phyloP scores from a whole-genome alignment of 2,329 filamentous ascomycete species.

The Madurella fahalii region DNA sequence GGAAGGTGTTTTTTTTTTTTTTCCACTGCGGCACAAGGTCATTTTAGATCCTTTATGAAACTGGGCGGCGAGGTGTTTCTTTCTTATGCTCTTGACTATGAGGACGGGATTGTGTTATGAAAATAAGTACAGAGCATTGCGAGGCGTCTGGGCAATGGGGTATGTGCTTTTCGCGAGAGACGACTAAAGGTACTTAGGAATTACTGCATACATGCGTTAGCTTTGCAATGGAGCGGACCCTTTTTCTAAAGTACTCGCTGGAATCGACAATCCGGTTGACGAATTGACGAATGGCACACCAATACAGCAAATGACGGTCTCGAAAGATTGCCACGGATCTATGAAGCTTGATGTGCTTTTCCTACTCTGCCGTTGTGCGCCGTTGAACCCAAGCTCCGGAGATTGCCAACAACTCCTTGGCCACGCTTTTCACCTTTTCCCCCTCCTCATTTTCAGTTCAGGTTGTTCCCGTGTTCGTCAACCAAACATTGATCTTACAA shows the following conservation, averaged over 20 bases:
- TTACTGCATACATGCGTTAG: no score
- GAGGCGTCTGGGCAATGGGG: conserved; percentile 11
- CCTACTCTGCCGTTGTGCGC: neutral
- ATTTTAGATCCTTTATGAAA: neutral
- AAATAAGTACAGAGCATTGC: conserved; percentile 10
- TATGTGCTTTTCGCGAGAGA: neutral
- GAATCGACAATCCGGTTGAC: no score
- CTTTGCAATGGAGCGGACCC: no score
- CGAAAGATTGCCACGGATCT: no score
- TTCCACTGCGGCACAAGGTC: neutral
- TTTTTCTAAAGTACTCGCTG: no score
- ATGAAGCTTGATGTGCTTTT: neutral
- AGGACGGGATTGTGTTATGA: neutral
- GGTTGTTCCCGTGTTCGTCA: neutral
- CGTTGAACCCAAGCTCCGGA: neutral
- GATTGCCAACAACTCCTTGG: neutral
- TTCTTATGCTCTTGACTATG: neutral
- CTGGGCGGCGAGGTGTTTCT: neutral
- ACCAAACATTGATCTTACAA: neutral
- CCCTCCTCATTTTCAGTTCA: neutral
- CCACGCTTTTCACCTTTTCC: neutral
- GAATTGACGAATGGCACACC: no score
- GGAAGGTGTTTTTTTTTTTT: neutral
- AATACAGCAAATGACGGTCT: no score
- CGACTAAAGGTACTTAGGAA: no score